Evolutionary conservation across 1,139 yeast genomes (phyloP).

Genomic region (Saccharomyces hybrid): DNA sequence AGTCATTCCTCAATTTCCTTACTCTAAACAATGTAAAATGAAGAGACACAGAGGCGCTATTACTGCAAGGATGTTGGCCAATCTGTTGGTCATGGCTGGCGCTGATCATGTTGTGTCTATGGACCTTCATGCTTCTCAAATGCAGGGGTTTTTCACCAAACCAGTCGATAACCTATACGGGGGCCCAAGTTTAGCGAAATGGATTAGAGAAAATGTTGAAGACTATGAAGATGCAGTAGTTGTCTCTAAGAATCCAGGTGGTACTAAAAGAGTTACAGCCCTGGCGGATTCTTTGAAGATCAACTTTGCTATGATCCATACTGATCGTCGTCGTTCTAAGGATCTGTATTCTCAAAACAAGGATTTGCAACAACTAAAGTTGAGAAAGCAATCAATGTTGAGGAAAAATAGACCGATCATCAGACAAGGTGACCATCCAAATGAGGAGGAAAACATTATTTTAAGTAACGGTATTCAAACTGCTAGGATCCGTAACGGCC

Average conservation of each 20-base stretch:
- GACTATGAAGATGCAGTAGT: slow-evolving; percentile 81
- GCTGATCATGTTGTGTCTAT: slow-evolving; percentile 97
- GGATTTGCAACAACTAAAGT: slow-evolving; percentile 28
- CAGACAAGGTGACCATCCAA: slow-evolving; percentile 42
- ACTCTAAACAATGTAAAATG: slow-evolving; percentile 96
- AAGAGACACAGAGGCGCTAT: slow-evolving; percentile 98
- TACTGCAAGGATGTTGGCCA: slow-evolving; percentile 98
- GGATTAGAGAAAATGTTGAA: slow-evolving; percentile 88
- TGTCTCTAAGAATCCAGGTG: slow-evolving; percentile 95
- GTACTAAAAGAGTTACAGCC: slow-evolving; percentile 95
- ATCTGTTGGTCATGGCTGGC: slow-evolving; percentile 92
- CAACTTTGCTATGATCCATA: slow-evolving; percentile 97
- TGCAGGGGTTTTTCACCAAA: slow-evolving; percentile 97
- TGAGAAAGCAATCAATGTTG: slow-evolving; percentile 35
- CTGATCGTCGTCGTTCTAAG: slow-evolving; percentile 87
- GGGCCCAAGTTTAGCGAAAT: slow-evolving; percentile 91
- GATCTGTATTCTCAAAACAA: slow-evolving; percentile 49
- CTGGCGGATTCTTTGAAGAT: slow-evolving; percentile 92
- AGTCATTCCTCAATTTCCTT: slow-evolving; percentile 95
- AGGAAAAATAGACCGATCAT: slow-evolving; percentile 32
- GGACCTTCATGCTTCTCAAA: slow-evolving; percentile 97
- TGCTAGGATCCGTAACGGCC: slow-evolving; percentile 94
- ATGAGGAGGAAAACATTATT: slow-evolving; percentile 61
- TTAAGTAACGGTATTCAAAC: slow-evolving; percentile 81
- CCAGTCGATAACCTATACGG: slow-evolving; percentile 96